Base-by-base conservation (phyloP, 2,329 filamentous ascomycete species). In the Pseudogymnoascus sp. region DNA sequence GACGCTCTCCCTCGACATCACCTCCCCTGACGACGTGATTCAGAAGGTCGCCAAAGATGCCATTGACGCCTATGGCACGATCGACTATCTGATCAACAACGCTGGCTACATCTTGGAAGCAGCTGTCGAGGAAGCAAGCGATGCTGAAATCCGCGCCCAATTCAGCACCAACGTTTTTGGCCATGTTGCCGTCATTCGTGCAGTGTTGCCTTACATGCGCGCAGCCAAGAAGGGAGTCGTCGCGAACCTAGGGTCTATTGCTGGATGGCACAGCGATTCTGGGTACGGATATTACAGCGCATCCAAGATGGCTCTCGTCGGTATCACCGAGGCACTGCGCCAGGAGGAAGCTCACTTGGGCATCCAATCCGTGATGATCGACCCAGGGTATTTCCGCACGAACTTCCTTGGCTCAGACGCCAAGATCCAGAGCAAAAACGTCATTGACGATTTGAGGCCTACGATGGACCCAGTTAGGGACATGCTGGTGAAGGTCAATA, bases 101-200 rank as follows among this genome's bases (percentile, higher is more conserved):
- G 79, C 79, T 2, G 78, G 74, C 9, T 79, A 78, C 66, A 71
- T 76, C 2, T 72, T 77, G 23, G 71, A 75, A 25, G 77, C 76
- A n/a, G 76, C 75, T 2, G 67, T 79, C 6, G 78, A 81, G 62
- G 78, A 80, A 67, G 66, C 75, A 65, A 65, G 74, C 8, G 72
- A 73, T 9, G 68, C 72, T n/a, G 76, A 80, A 67, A 73, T 75
- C 22, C 71, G 71, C 42, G 69, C 74, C 22, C 66, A 70, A 9
- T 82, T 82, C 71, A 76, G 79, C 69, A 81, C 80, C 38, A 85
- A 84, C 62, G 80, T 84, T 45, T 80, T 83, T 65, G 82, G 80
- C 6, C 70, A 73, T 14, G 70, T 81, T 59, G 81, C 79, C 63
- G 76, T 81, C 0, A 74, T 76, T 28, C 77, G 78, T 6, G 79